Percentiles rank a stretch among this genome's conserved stretches.
Conservation (phyloP, 148 eudicot species). For the Beta vulgaris region DNA sequence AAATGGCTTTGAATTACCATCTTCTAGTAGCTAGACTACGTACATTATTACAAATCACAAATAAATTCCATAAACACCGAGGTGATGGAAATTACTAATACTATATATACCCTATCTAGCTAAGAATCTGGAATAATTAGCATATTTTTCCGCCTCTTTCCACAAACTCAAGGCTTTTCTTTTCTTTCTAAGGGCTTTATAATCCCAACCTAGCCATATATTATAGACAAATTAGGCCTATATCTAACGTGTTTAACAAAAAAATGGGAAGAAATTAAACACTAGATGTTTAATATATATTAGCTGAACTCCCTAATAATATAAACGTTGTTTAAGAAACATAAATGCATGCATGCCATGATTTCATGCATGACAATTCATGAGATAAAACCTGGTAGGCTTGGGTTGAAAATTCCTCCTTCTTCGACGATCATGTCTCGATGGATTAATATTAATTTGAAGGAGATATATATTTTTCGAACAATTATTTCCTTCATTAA, state of each 20-base stretch:
- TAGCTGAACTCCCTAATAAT: not conserved
- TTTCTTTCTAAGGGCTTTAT: not conserved
- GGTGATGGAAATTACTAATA: not conserved
- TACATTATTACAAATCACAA: not conserved
- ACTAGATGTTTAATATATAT: not conserved
- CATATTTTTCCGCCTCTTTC: conserved; percentile 5
- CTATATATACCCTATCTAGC: not conserved
- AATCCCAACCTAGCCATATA: not conserved
- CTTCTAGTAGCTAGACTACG: not conserved
- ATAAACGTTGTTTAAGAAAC: not conserved
- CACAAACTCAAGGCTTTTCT: not conserved
- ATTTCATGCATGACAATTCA: conserved; percentile 16
- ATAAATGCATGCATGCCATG: not conserved
- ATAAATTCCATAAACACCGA: not conserved
- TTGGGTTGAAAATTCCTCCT: conserved; percentile 25
- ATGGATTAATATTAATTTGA: conserved; percentile 5
- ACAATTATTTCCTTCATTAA: not conserved
- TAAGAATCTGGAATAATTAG: not conserved
- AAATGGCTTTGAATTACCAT: not conserved
- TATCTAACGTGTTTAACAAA: not conserved
- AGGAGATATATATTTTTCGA: not conserved
- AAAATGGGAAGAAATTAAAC: not conserved
- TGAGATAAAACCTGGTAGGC: conserved; percentile 24
- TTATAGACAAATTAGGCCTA: conserved; percentile 10
- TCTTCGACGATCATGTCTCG: conserved; percentile 17